Conservation (phyloP, 768 basidiomycete species). For the Lactarius akahatsu region DNA sequence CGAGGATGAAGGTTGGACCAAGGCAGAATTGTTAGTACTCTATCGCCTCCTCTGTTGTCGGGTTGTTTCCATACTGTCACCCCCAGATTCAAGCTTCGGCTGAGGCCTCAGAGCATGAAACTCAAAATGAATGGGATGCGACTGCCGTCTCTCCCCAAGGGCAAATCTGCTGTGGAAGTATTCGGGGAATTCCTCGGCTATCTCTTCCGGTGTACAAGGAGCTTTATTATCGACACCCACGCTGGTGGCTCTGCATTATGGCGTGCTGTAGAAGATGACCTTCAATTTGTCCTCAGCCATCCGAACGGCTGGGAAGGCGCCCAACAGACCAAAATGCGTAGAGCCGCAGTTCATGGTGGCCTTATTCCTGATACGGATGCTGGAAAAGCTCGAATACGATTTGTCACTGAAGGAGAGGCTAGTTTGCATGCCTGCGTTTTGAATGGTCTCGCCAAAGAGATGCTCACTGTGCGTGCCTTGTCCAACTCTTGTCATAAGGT, state of each 20-base stretch:
- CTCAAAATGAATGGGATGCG: constrained; percentile 85
- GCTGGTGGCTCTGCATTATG: constrained; percentile 70
- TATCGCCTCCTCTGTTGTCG: constrained; percentile 4
- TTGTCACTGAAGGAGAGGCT: constrained; percentile 83
- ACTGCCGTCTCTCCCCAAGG: constrained; percentile 62
- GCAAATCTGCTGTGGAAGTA: constrained; percentile 67
- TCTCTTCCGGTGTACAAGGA: constrained; percentile 69
- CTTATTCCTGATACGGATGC: constrained; percentile 73
- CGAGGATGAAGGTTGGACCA: constrained; percentile 77
- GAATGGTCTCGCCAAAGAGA: constrained; percentile 74
- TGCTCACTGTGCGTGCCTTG: constrained; percentile 57
- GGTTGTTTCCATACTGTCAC: background rate
- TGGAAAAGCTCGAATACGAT: constrained; percentile 69
- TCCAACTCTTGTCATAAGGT: constrained; percentile 2
- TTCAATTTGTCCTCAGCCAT: constrained; percentile 75
- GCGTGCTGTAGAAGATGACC: constrained; percentile 65
- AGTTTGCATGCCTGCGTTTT: constrained; percentile 79
- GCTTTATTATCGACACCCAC: constrained; percentile 79
- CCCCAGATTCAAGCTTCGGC: constrained; percentile 72
- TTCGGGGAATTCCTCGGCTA: constrained; percentile 80
- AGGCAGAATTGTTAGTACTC: constrained; percentile 63
- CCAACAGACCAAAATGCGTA: constrained; percentile 75
- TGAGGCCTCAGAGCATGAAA: constrained; percentile 75
- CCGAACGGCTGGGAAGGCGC: constrained; percentile 84
- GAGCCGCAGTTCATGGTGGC: constrained; percentile 68